Evolutionary conservation across 805 yeast genomes (phyloP).

Genomic region (Yarrowia divulgata): DNA sequence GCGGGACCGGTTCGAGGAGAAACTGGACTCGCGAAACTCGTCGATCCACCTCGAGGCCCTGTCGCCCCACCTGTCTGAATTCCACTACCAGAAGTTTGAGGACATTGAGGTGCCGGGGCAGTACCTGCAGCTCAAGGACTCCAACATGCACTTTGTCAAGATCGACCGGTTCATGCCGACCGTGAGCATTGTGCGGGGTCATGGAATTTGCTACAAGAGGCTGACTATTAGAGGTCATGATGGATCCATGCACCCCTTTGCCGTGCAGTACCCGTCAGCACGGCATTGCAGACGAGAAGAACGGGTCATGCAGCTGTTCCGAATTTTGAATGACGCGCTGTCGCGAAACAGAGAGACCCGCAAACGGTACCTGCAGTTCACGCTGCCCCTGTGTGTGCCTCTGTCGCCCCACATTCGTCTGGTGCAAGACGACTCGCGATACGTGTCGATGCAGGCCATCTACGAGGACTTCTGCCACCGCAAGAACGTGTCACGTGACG

Average conservation of each 20-base stretch:
- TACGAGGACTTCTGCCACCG: slow-evolving; percentile 86
- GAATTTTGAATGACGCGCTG: slow-evolving; percentile 83
- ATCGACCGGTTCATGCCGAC: slow-evolving; percentile 92
- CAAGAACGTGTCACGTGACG: slow-evolving; percentile 79
- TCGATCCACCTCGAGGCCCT: slow-evolving; percentile 84
- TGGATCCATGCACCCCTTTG: slow-evolving; percentile 89
- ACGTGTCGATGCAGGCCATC: slow-evolving; percentile 77
- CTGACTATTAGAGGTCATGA: slow-evolving; percentile 91
- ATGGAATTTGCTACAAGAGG: slow-evolving; percentile 88
- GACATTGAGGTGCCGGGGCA: slow-evolving; percentile 98
- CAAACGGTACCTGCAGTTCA: slow-evolving; percentile 81
- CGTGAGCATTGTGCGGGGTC: slow-evolving; percentile 86
- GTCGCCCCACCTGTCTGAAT: slow-evolving; percentile 94
- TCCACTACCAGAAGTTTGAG: slow-evolving; percentile 97
- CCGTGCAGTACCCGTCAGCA: slow-evolving; percentile 97
- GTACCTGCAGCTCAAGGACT: slow-evolving; percentile 85
- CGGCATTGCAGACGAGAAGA: slow-evolving; percentile 97
- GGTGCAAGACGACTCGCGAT: slow-evolving; percentile 79
- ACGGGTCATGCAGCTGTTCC: slow-evolving; percentile 86
- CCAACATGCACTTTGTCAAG: slow-evolving; percentile 87
- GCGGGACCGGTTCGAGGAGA: slow-evolving; percentile 92
- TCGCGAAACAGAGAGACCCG: slow-evolving; percentile 85
- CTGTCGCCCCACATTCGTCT: slow-evolving; percentile 93
- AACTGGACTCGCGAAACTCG: slow-evolving; percentile 82
- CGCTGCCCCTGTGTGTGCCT: slow-evolving; percentile 91